Conservation (phyloP, 768 basidiomycete species). For the Phaeotremella fagi region DNA sequence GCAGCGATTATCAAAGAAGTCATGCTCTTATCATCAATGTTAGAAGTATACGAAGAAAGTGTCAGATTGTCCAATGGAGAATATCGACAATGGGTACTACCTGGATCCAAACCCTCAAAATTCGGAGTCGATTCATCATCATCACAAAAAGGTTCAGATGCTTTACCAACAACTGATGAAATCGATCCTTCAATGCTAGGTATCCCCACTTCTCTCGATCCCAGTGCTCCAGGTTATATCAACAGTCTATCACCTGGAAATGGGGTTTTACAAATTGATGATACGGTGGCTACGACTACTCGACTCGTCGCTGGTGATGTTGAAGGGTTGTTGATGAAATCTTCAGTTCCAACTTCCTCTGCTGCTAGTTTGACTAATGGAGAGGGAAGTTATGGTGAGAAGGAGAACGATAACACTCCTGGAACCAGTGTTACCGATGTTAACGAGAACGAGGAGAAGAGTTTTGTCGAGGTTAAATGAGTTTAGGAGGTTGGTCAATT, state of each 20-base stretch:
- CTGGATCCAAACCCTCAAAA: conserved; percentile 54
- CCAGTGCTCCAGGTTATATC: neutral
- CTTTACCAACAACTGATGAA: neutral
- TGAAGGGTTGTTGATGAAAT: conserved; percentile 37
- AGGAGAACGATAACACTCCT: conserved; percentile 7
- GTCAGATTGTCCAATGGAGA: conserved; percentile 61
- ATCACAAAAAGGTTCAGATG: neutral
- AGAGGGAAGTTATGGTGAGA: conserved; percentile 10
- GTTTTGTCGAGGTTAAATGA: neutral
- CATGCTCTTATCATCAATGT: conserved; percentile 60
- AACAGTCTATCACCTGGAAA: neutral
- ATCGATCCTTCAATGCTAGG: conserved; percentile 2
- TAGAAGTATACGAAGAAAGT: conserved; percentile 62
- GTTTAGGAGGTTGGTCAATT: no score
- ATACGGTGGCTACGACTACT: neutral
- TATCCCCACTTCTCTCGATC: conserved; percentile 4
- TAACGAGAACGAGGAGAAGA: neutral
- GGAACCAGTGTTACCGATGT: conserved; percentile 2
- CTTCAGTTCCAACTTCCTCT: conserved; percentile 8
- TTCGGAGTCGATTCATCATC: conserved; percentile 8
- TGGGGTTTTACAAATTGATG: neutral
- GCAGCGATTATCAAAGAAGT: conserved; percentile 63
- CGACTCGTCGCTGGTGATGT: conserved; percentile 18
- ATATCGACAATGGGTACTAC: conserved; percentile 63
- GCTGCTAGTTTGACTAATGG: conserved; percentile 7